Evolutionary conservation across 1,284 basidiomycete genomes (phyloP).

Genomic region (Athelia sp.): DNA sequence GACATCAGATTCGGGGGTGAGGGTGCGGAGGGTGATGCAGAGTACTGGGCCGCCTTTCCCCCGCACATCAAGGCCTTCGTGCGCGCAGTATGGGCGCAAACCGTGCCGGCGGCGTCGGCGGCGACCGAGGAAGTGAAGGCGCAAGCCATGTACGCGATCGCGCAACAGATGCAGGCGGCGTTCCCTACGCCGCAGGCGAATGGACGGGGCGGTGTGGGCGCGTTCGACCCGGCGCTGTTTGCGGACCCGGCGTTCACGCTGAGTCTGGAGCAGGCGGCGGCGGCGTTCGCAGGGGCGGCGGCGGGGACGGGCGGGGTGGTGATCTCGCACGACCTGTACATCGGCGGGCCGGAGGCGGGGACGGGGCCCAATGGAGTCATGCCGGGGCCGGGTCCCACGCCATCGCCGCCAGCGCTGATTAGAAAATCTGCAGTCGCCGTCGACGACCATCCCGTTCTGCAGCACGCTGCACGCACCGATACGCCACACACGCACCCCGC

Average conservation of each 20-base stretch:
- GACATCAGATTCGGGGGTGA: not conserved
- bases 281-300: slow-evolving; percentile 32
- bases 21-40: slow-evolving; percentile 33
- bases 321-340: not conserved
- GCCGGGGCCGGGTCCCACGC: not conserved
- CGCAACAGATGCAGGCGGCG: slow-evolving; percentile 60
- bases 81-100: slow-evolving; percentile 19
- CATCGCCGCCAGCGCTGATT: not conserved
- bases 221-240: slow-evolving; percentile 50
- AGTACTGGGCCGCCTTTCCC: slow-evolving; percentile 48
- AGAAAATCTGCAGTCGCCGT: not conserved
- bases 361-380: too few relatives aligned
- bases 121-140: slow-evolving; percentile 36
- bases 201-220: too few relatives aligned
- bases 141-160: slow-evolving; percentile 61
- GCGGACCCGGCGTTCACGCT: slow-evolving; percentile 49
- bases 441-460: too few relatives aligned
- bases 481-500: too few relatives aligned
- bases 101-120: slow-evolving; percentile 24
- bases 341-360: too few relatives aligned
- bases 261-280: slow-evolving; percentile 44
- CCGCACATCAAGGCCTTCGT: slow-evolving; percentile 50
- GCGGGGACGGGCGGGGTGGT: not conserved
- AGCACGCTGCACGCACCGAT: too few relatives aligned
- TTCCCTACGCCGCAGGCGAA: slow-evolving; percentile 30